Base-by-base conservation (phyloP, 805 yeast species). In the Saturnispora bothae region DNA sequence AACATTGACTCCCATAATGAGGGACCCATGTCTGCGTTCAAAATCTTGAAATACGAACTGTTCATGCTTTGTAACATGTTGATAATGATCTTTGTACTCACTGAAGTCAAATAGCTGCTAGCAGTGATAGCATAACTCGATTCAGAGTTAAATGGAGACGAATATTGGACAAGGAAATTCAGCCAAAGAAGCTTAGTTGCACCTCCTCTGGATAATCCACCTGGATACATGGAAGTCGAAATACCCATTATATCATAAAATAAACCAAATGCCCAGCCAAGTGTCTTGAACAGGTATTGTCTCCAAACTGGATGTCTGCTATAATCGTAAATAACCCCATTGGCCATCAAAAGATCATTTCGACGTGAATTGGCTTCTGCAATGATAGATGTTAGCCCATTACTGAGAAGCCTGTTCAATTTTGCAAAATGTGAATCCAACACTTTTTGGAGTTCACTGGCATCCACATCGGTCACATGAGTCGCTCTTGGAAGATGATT, bases 401-500 rank as follows among this genome's bases (percentile, higher is more conserved):
- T 52, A 23, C 51, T 50, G 8, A 56, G 41, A 2, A 61, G 28
- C 8, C 47, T 42, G 21, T 58, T 50, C 3, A 48, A 29, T 22
- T 45, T 57, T 16, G 50, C 39, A 34, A 56, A 52, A 31, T 53
- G 52, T 3, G 47, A 39, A 13, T 52, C 50, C 14, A 52, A 38
- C n/a, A 57, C 45, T 19, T 53, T 48, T 23, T 44, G 30, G 28
- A 56, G 45, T 34, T 60, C 64, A n/a, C 42, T 44, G 6, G 43
- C 34, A 33, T 49, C 49, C 5, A 58, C 30, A 17, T 61, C 60
- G 8, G 49, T 48, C 25, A 61, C 35, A 9, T 34, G 42, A 13
- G 43, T 40, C 17, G 55, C 51, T 36, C 56, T 59, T 6, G 65
- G 64, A 26, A 56, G 48, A 25, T 53, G 55, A 38, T 54, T 50